These are phyloP conservation scores for Alternaria metachromatica DNA, from an alignment of 2,329 filamentous ascomycete genomes.

Conservation along the genomic window DNA sequence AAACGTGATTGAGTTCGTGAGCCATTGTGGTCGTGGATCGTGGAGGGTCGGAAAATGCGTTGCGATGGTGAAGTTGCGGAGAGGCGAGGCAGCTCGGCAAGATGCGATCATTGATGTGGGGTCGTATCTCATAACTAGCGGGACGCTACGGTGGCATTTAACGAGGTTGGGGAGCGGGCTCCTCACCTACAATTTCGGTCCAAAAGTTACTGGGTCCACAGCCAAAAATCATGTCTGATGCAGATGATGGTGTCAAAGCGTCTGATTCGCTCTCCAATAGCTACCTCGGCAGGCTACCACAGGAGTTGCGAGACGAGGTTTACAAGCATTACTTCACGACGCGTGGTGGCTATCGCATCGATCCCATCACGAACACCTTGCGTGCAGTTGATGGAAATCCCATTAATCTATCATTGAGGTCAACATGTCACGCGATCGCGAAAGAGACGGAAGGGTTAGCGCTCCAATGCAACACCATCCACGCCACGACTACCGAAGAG, in stretches of 20 bases:
- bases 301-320: not conserved
- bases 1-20: no score
- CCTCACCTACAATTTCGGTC: no score
- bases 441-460: not conserved
- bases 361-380: not conserved
- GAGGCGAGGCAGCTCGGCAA: no score
- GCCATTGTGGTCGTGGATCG: no score
- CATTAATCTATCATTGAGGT: not conserved
- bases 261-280: not conserved
- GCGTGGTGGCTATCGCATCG: not conserved
- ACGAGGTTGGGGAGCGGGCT: no score
- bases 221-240: not conserved
- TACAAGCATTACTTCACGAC: not conserved
- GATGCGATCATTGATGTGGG: no score
- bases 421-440: not conserved
- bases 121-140: no score
- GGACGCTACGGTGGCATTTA: no score
- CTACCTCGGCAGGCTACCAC: not conserved
- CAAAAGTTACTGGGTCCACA: no score
- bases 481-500: not conserved
- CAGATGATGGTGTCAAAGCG: not conserved
- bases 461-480: not conserved
- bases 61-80: no score
- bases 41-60: no score
- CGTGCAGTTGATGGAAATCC: not conserved